Conservation (phyloP, 202 grass and related monocot species). For the Panicum hallii region DNA sequence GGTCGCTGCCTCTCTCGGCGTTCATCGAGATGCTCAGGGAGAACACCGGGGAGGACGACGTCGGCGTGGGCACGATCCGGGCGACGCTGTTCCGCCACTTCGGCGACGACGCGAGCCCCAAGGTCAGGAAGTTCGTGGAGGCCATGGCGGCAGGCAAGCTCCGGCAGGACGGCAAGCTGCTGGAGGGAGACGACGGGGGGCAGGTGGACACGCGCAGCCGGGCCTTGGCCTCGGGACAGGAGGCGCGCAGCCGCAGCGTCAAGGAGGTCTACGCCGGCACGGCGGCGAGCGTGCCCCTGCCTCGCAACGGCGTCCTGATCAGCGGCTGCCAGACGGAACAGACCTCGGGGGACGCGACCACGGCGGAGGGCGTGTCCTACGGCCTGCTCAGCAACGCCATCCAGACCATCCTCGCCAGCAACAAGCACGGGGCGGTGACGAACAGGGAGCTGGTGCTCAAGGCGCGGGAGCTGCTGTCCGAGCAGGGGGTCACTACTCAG, state of each 20-base stretch:
- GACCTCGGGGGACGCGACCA: conserved; percentile 79
- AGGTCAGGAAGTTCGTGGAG: conserved; percentile 79
- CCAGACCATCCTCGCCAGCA: conserved; percentile 56
- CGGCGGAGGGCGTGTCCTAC: conserved; percentile 57
- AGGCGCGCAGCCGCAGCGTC: conserved; percentile 34
- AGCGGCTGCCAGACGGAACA: conserved; percentile 90
- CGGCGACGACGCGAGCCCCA: conserved; percentile 82
- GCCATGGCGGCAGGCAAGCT: conserved; percentile 36
- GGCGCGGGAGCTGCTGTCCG: conserved; percentile 59
- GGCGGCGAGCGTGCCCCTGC: neutral
- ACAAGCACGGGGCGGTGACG: conserved; percentile 36
- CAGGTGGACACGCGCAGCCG: conserved; percentile 30
- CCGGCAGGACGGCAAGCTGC: neutral
- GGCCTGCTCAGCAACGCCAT: conserved; percentile 89
- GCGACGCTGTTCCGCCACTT: conserved; percentile 75
- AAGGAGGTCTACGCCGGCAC: conserved; percentile 56
- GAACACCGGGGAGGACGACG: conserved; percentile 65
- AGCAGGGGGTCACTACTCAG: conserved; percentile 61
- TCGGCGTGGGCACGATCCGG: conserved; percentile 76
- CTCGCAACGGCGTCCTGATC: conserved; percentile 67
- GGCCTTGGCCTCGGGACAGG: conserved; percentile 43
- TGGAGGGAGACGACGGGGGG: neutral
- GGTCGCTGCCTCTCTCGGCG: conserved; percentile 68
- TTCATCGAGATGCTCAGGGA: conserved; percentile 76
- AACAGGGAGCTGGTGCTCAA: conserved; percentile 61